Conservation (phyloP, 1,284 basidiomycete genomes). For the Bjerkandera adusta region DNA sequence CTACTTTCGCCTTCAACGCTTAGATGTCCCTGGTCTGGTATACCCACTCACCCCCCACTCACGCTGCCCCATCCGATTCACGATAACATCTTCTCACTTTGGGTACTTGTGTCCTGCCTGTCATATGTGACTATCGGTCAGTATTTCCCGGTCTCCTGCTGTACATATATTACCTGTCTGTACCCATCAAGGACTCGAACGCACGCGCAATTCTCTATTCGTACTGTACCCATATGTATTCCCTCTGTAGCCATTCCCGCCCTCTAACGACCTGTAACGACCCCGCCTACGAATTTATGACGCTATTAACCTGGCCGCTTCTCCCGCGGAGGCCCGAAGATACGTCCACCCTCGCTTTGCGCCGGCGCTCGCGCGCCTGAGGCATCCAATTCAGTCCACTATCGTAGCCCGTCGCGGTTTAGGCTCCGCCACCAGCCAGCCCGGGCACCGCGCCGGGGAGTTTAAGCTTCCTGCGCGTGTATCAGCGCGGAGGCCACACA, state of each 20-base stretch:
- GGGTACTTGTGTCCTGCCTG: not conserved
- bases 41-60: not conserved
- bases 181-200: slow-evolving; percentile 6
- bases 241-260: slow-evolving; percentile 4
- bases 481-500: too few relatives aligned
- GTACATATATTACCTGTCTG: not conserved
- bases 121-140: not conserved
- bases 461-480: too few relatives aligned
- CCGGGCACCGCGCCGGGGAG: too few relatives aligned
- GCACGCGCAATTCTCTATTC: slow-evolving; percentile 3
- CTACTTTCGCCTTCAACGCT: slow-evolving; percentile 3
- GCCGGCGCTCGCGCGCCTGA: not conserved
- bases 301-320: not conserved
- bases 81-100: not conserved
- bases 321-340: not conserved
- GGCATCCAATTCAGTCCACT: not conserved
- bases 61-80: not conserved
- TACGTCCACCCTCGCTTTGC: not conserved
- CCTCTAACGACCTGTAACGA: slow-evolving; percentile 13
- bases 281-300: slow-evolving; percentile 1
- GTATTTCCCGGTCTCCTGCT: not conserved
- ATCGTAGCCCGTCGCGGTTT: too few relatives aligned
- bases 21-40: not conserved
- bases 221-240: slow-evolving; percentile 13
- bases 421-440: too few relatives aligned